These are phyloP conservation scores for Leccinum ponderosum DNA, from an alignment of 1,284 basidiomycete species.

Conservation along the genomic window DNA sequence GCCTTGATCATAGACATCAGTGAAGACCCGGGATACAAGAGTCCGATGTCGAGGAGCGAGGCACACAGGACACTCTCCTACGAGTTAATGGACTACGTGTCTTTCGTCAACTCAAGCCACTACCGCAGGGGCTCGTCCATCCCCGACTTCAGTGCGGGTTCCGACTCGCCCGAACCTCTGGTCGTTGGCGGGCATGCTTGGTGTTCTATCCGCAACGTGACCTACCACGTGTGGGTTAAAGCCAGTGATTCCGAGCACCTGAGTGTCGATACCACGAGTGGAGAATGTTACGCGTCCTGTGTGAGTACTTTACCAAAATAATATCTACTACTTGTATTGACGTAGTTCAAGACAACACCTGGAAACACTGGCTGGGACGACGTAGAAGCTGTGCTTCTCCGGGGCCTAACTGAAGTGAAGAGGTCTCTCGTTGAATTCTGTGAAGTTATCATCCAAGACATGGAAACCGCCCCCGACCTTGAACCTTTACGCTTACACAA, in stretches of 20 bases:
- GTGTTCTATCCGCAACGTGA: neutral
- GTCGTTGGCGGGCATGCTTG: neutral
- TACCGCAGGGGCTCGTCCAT: neutral
- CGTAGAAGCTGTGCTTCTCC: neutral
- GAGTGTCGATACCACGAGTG: neutral
- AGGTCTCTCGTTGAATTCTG: neutral
- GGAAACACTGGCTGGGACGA: neutral
- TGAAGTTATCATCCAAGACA: neutral
- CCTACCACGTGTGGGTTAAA: neutral
- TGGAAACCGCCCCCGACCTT: neutral
- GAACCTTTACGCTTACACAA: neutral
- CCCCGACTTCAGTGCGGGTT: neutral
- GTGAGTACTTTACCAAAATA: neutral
- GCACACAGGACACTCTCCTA: neutral
- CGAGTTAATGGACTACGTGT: neutral
- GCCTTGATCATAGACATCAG: neutral
- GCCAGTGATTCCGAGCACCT: neutral
- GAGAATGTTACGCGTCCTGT: neutral
- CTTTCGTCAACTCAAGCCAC: neutral
- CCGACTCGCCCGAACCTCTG: neutral
- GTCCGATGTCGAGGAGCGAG: neutral
- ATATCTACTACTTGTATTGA: neutral
- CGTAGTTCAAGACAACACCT: neutral
- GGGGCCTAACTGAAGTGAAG: neutral
- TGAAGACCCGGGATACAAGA: neutral